These are phyloP conservation scores for Hymenoscyphus occultus DNA, from an alignment of 2,329 filamentous ascomycete genomes.

Conservation along the genomic window DNA sequence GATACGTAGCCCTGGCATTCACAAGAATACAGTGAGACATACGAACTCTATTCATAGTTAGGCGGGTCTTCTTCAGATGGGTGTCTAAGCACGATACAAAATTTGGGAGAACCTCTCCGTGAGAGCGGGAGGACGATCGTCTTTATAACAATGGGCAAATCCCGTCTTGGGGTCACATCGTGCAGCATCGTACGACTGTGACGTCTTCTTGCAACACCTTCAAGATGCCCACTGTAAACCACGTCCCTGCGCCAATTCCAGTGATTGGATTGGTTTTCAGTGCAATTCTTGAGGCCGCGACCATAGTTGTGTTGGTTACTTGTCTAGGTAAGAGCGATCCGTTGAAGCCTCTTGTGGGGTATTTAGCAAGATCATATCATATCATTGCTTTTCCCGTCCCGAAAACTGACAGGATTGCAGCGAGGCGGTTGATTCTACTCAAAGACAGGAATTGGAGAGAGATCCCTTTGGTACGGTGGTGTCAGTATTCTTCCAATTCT, in stretches of 20 bases:
- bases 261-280: constrained; percentile 29
- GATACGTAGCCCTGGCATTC: not conserved
- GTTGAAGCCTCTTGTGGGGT: not conserved
- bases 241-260: constrained; percentile 35
- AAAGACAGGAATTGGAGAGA: constrained; percentile 14
- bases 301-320: constrained; percentile 19
- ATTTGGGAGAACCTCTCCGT: not conserved
- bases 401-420: constrained; percentile 3
- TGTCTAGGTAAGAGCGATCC: constrained; percentile 22
- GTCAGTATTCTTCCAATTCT: constrained; percentile 12
- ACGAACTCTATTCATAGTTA: not conserved
- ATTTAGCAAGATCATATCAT: no score
- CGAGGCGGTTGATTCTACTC: constrained; percentile 6
- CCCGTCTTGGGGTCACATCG: not conserved
- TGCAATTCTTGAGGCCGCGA: constrained; percentile 18
- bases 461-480: constrained; percentile 24
- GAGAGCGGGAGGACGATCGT: not conserved
- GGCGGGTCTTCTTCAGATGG: not conserved
- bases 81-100: not conserved
- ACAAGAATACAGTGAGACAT: not conserved
- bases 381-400: not conserved
- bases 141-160: constrained; percentile 3
- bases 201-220: not conserved
- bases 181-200: not conserved
- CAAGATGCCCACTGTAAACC: not conserved